Evolutionary conservation across 106 monocot species (phyloP).

Genomic region (Acanthochlamys bracteata): DNA sequence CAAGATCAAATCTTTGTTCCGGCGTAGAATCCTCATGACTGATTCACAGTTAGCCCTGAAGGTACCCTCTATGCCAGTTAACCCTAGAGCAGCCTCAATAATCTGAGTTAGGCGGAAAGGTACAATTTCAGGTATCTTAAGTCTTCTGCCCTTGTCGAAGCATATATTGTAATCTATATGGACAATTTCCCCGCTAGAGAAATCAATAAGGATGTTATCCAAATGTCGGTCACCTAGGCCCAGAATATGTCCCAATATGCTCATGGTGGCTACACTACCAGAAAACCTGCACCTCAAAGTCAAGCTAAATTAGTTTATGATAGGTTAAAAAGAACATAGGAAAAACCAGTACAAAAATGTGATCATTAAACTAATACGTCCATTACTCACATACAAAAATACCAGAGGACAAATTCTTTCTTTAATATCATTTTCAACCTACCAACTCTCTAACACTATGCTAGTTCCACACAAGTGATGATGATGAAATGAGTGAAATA

Average conservation of each 20-base stretch:
- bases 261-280: constrained; percentile 86
- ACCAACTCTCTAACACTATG: too few relatives aligned
- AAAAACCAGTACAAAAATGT: not conserved
- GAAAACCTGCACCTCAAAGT: constrained; percentile 55
- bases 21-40: constrained; percentile 53
- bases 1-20: constrained; percentile 86
- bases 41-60: constrained; percentile 82
- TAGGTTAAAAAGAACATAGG: not conserved
- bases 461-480: too few relatives aligned
- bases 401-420: too few relatives aligned
- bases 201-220: constrained; percentile 97
- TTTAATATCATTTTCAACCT: too few relatives aligned
- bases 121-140: constrained; percentile 99
- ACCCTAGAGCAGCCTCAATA: constrained; percentile 89
- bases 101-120: constrained; percentile 97
- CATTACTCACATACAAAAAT: too few relatives aligned
- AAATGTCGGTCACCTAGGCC: constrained; percentile 97
- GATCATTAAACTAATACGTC: too few relatives aligned
- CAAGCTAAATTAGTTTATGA: not conserved
- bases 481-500: too few relatives aligned
- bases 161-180: constrained; percentile 99
- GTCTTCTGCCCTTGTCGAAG: constrained; percentile 84
- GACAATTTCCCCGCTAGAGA: constrained; percentile 71
- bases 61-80: constrained; percentile 77
- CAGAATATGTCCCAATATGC: constrained; percentile 90